Evolutionary conservation across 2,329 filamentous ascomycete genomes (phyloP), one percentile per base, ranked within the genome.

Genomic region (Colletotrichum limetticola): DNA sequence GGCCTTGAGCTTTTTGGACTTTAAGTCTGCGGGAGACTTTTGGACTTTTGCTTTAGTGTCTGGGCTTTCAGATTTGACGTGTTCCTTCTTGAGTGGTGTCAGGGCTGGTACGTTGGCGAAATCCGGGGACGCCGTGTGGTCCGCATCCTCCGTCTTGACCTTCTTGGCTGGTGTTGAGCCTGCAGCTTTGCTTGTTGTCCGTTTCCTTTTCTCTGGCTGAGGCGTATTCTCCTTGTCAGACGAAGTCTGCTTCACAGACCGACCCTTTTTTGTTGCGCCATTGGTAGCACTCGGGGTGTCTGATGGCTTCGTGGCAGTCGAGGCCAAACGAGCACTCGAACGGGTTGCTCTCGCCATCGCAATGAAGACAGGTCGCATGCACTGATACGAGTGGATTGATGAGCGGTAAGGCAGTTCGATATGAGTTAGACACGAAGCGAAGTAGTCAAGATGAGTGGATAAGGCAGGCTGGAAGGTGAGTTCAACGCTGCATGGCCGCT

Each of bases 1-100:
- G 1, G 82, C 80, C 63, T 84, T 85, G 49, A 86, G 81, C 68
- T 87, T 87, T 71, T 82, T 84, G 14, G 82, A 81, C 63, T 82
- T 82, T 11, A 86, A 82, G 24, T 76, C 77, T 5, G 74, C 76
- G 5, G 76, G 66, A 1, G 68, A 72, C 46, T 58, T 67, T 60
- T 68, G 32, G 7, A 52, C 12, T 30, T 49, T 58, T 22, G 64
- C 7, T 30, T 69, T 66, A 2, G 64, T 53, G 22, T 49, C 62
- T 58, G 68, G n/a, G 53, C 52, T 61, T 65, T 75, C 53, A 30
- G 67, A 26, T 61, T 74, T 67, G 69, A 66, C 19, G 11, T 46
- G 8, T 19, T 74, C 72, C 19, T 62, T 57, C 26, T 74, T 74
- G 19, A 73, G 35, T 4, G 71, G 68, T 42, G 68, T 72, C 7